These are phyloP conservation scores for Phanerodontia chrysosporium DNA, from an alignment of 768 basidiomycete genomes.

Conservation along the genomic window DNA sequence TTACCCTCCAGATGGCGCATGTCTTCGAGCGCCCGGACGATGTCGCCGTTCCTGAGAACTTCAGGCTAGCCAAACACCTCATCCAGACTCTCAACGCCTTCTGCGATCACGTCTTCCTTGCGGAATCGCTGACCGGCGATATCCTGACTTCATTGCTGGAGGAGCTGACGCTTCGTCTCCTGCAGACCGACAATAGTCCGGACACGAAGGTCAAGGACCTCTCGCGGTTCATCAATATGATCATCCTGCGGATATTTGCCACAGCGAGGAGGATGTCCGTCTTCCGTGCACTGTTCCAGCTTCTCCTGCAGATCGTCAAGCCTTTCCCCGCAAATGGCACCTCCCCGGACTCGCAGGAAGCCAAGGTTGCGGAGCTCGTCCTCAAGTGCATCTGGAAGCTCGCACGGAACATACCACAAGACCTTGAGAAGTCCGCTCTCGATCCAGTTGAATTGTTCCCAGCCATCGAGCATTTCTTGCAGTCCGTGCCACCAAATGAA, in stretches of 20 bases:
- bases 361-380: conserved; percentile 88
- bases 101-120: conserved; percentile 85
- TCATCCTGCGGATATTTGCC: conserved; percentile 89
- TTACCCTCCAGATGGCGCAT: conserved; percentile 88
- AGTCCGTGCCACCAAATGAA: conserved; percentile 91
- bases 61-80: conserved; percentile 93
- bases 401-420: conserved; percentile 89
- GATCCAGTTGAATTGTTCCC: conserved; percentile 88
- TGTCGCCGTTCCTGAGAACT: conserved; percentile 71
- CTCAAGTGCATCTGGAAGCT: conserved; percentile 98
- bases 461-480: conserved; percentile 90
- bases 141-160: conserved; percentile 85
- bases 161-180: conserved; percentile 84
- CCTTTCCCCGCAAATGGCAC: conserved; percentile 78
- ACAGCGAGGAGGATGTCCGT: conserved; percentile 87
- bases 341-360: conserved; percentile 69
- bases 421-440: conserved; percentile 72
- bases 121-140: conserved; percentile 81
- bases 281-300: conserved; percentile 83
- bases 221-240: conserved; percentile 97
- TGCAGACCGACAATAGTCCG: conserved; percentile 88
- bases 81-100: conserved; percentile 95
- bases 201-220: conserved; percentile 87
- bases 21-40: conserved; percentile 83
- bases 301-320: conserved; percentile 79